Evolutionary conservation across 140 eudicot species (phyloP).

Genomic region (Oenanthe javanica): DNA sequence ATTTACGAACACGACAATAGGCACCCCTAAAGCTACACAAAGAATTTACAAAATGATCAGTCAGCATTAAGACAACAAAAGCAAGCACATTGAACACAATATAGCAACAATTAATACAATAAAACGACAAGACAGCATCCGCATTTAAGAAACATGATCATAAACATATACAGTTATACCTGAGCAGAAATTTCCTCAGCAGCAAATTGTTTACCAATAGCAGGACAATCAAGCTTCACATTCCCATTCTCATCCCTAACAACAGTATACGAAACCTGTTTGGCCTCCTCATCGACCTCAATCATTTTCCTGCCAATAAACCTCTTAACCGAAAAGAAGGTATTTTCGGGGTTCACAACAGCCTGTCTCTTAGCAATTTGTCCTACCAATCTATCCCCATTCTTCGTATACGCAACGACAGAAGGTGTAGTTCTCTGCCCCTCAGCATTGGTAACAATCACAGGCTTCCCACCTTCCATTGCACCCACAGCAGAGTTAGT

Average conservation of each 20-base stretch:
- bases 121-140: not conserved
- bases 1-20: not conserved
- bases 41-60: not conserved
- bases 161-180: constrained; percentile 10
- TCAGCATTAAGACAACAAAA: not conserved
- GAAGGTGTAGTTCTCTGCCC: constrained; percentile 82
- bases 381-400: constrained; percentile 68
- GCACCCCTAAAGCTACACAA: not conserved
- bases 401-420: constrained; percentile 68
- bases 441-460: constrained; percentile 64
- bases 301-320: constrained; percentile 83
- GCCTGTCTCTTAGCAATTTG: constrained; percentile 87
- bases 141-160: not conserved
- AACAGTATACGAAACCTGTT: constrained; percentile 68
- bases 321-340: constrained; percentile 77
- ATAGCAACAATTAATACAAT: not conserved
- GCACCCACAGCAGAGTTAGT: constrained; percentile 40
- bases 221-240: constrained; percentile 48
- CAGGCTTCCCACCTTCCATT: constrained; percentile 81
- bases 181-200: constrained; percentile 56
- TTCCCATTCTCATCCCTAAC: constrained; percentile 54
- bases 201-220: constrained; percentile 47
- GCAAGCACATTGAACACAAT: not conserved
- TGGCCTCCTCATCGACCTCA: constrained; percentile 77
- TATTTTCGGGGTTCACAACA: constrained; percentile 74